Evolutionary conservation across 176 grass and related monocot genomes (phyloP).

Genomic region (Calamus simplicifolius): DNA sequence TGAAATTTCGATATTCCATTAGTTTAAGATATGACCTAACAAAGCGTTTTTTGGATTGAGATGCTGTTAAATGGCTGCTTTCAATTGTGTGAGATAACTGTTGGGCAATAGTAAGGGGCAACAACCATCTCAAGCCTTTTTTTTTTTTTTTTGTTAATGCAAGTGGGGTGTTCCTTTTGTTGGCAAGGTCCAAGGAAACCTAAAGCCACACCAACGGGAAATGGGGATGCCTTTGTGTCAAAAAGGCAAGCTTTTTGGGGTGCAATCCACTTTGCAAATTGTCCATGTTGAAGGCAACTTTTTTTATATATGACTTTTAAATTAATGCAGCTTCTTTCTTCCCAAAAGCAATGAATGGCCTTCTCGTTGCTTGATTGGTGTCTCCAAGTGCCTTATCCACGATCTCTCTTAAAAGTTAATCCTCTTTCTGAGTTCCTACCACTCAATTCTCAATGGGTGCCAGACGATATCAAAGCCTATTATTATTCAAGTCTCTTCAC

Average conservation of each 20-base stretch:
- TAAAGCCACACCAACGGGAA: constrained; percentile 8
- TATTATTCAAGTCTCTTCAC: neutral
- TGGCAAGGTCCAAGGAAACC: constrained; percentile 31
- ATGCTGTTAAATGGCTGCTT: too few relatives aligned
- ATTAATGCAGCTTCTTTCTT: constrained; percentile 51
- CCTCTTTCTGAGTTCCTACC: constrained; percentile 27
- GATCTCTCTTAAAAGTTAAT: neutral
- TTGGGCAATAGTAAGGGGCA: too few relatives aligned
- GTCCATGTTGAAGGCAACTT: constrained; percentile 48
- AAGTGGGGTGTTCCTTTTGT: too few relatives aligned
- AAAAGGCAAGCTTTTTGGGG: constrained; percentile 45
- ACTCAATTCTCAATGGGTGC: too few relatives aligned
- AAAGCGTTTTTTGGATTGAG: too few relatives aligned
- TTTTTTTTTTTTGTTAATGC: too few relatives aligned
- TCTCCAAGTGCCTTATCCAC: constrained; percentile 30
- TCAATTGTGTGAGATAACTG: too few relatives aligned
- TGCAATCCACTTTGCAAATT: constrained; percentile 59
- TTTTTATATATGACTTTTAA: constrained; percentile 38
- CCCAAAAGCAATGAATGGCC: constrained; percentile 32
- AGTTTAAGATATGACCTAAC: too few relatives aligned
- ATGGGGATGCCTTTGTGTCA: constrained; percentile 30
- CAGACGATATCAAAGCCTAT: too few relatives aligned
- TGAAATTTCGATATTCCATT: too few relatives aligned
- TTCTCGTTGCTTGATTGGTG: constrained; percentile 68
- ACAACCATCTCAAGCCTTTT: too few relatives aligned